Percentiles rank a stretch among this genome's conserved stretches.
phyloP scores from a whole-genome alignment of 192 early-diverging fungal species.

The Spizellomyces sp. region DNA sequence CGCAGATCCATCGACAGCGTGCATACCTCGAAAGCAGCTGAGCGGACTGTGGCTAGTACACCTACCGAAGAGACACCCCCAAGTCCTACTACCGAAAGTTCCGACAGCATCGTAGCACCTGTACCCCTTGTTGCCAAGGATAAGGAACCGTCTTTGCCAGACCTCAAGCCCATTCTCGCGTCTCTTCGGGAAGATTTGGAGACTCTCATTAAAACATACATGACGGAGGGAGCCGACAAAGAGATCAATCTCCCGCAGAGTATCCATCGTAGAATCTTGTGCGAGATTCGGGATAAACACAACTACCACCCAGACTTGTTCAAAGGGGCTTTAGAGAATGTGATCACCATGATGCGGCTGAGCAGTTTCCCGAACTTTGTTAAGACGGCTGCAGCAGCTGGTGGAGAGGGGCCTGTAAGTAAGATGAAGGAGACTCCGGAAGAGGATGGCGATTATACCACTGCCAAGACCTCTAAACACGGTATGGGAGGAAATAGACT shows the following conservation, averaged over 20 bases:
- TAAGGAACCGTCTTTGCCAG: background rate
- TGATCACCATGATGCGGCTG: conserved; percentile 30
- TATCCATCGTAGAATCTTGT: conserved; percentile 22
- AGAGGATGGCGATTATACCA: background rate
- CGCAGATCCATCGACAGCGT: background rate
- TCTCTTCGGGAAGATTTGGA: conserved; percentile 11
- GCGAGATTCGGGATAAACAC: conserved; percentile 1
- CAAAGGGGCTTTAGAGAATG: conserved; percentile 28
- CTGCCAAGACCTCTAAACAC: no score
- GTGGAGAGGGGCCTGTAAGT: background rate
- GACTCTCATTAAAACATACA: conserved; percentile 18
- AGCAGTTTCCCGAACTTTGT: conserved; percentile 39
- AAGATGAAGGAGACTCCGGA: background rate
- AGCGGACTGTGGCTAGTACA: no score
- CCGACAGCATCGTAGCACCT: background rate
- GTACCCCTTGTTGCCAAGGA: background rate
- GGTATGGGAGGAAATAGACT: no score
- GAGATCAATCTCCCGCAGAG: conserved; percentile 39
- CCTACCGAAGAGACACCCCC: background rate
- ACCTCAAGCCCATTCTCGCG: background rate
- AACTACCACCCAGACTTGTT: conserved; percentile 38
- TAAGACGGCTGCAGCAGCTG: conserved; percentile 15
- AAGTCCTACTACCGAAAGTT: background rate
- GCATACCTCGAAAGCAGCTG: background rate
- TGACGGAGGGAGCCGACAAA: conserved; percentile 11